Evolutionary conservation across 441 rosid species (phyloP).

Genomic region (Eruca vesicaria): DNA sequence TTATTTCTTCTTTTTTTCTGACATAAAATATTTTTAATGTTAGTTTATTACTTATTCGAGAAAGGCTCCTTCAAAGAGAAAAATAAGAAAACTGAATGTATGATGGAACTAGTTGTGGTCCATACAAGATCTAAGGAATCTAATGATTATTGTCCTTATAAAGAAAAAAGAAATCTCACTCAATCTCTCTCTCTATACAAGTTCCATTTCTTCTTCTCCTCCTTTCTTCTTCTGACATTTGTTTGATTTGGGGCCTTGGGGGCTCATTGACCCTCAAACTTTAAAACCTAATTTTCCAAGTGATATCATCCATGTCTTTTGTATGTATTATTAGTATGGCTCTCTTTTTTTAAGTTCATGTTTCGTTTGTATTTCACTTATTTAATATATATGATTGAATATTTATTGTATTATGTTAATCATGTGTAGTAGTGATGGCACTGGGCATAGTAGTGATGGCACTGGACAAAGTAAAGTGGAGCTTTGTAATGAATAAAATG

Average conservation of each 20-base stretch:
- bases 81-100: slow-evolving; percentile 26
- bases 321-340: not conserved
- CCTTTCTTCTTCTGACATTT: slow-evolving; percentile 1
- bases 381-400: not conserved
- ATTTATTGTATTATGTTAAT: not conserved
- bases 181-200: slow-evolving; percentile 22
- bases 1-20: not conserved
- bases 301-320: not conserved
- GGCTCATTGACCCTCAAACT: not conserved
- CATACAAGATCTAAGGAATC: slow-evolving; percentile 41
- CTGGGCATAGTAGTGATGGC: slow-evolving; percentile 8
- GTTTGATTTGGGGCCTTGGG: not conserved
- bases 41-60: not conserved
- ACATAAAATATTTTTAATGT: not conserved
- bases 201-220: slow-evolving; percentile 20
- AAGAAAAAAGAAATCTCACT: slow-evolving; percentile 33
- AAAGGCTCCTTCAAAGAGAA: slow-evolving; percentile 1
- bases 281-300: not conserved
- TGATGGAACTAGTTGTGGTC: slow-evolving; percentile 38
- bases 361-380: not conserved
- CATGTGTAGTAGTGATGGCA: slow-evolving; percentile 8
- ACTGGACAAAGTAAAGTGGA: slow-evolving; percentile 10
- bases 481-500: slow-evolving; percentile 14
- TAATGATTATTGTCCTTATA: slow-evolving; percentile 33
- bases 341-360: not conserved